Conservation (phyloP, 352 stramenopile genomes). For the Phytophthora vignae region DNA sequence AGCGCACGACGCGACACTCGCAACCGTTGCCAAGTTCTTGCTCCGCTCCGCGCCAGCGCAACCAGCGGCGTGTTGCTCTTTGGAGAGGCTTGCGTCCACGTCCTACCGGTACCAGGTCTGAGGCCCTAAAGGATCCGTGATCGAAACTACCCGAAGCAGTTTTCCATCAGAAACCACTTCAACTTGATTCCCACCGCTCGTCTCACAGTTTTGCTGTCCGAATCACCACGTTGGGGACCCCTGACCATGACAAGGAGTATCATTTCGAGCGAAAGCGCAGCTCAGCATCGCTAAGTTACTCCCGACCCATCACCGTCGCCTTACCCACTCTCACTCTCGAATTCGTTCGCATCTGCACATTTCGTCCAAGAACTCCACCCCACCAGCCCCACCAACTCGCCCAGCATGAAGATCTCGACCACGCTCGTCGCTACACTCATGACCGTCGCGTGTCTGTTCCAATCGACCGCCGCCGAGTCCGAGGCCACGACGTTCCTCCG, state of each 20-base stretch:
- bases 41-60: not conserved
- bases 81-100: not conserved
- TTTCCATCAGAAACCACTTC: not conserved
- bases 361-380: too few species aligned
- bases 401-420: slow-evolving; percentile 43
- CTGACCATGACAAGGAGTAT: too few species aligned
- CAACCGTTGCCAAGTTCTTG: not conserved
- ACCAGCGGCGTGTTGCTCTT: too few species aligned
- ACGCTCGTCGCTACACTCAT: slow-evolving; percentile 29
- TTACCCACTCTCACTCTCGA: too few species aligned
- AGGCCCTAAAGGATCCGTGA: not conserved
- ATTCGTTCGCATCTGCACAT: too few species aligned
- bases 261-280: too few species aligned
- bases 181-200: slow-evolving; percentile 1
- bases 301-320: too few species aligned
- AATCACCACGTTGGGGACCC: not conserved
- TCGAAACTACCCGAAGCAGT: not conserved
- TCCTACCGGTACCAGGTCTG: not conserved
- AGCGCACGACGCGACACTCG: not conserved
- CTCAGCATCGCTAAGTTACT: too few species aligned
- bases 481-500: slow-evolving; percentile 37
- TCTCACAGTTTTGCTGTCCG: slow-evolving; percentile 2
- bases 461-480: slow-evolving; percentile 21
- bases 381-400: too few species aligned
- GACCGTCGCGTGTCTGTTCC: slow-evolving; percentile 29